These are phyloP conservation scores for Neopestalotiopsis sp. DNA, from an alignment of 2,329 filamentous ascomycete genomes.

Conservation along the genomic window DNA sequence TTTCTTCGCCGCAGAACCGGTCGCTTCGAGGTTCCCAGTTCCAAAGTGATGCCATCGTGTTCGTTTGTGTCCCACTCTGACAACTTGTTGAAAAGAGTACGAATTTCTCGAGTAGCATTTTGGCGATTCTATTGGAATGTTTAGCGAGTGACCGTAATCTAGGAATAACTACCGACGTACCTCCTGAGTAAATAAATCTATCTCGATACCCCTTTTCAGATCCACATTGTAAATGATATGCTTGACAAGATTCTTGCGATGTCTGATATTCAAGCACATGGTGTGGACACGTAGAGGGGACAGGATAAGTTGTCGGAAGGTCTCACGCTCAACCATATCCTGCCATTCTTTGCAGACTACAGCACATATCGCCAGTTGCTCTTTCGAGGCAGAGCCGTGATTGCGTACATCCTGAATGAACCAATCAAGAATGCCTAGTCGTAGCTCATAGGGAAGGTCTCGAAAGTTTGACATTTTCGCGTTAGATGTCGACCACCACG, in stretches of 20 bases:
- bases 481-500: too few species aligned
- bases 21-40: not conserved
- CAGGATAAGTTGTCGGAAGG: not conserved
- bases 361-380: not conserved
- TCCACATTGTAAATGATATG: not conserved
- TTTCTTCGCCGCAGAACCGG: not conserved
- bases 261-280: conserved; percentile 1
- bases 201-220: not conserved
- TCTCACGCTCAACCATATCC: not conserved
- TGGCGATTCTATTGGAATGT: not conserved
- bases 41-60: not conserved
- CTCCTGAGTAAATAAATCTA: too few species aligned
- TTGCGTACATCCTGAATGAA: not conserved
- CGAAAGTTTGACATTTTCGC: conserved; percentile 3
- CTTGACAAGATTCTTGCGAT: not conserved
- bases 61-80: not conserved
- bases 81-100: not conserved
- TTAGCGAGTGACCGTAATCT: not conserved
- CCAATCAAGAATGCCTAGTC: not conserved
- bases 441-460: conserved; percentile 7
- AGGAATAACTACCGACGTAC: not conserved
- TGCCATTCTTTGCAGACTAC: conserved; percentile 5
- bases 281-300: not conserved
- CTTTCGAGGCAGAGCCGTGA: not conserved
- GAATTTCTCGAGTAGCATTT: not conserved